A percentile compares a stretch with the other conserved stretches of the same genome.
phyloP scores from a whole-genome alignment of 2,329 filamentous ascomycete genomes.

The Arthrobotrys entomopaga region DNA sequence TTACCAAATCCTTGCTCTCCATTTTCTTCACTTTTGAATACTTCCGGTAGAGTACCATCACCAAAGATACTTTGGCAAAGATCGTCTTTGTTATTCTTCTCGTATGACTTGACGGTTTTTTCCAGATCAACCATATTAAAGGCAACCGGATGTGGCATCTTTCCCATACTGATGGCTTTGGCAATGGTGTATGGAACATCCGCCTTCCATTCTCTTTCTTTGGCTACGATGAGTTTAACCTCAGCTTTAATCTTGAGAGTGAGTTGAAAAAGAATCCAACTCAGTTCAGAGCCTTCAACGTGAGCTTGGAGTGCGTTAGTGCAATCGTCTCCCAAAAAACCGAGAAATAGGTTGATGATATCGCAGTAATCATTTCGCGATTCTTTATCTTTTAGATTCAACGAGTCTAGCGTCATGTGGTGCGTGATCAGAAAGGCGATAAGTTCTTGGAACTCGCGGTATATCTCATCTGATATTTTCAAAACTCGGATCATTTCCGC shows the following conservation, averaged over 20 bases:
- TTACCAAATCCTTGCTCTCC: not conserved
- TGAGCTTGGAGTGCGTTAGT: not conserved
- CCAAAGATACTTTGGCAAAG: too few species aligned
- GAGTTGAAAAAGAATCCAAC: slow-evolving; percentile 27
- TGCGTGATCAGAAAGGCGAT: slow-evolving; percentile 16
- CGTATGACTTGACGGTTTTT: not conserved
- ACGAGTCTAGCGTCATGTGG: not conserved
- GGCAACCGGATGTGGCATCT: not conserved
- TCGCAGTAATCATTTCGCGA: slow-evolving; percentile 4
- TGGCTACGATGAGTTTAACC: not conserved
- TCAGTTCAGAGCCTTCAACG: slow-evolving; percentile 6
- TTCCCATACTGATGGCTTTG: not conserved
- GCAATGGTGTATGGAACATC: not conserved
- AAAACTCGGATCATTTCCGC: not conserved
- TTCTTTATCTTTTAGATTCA: not conserved
- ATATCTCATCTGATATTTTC: not conserved
- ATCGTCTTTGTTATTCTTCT: too few species aligned
- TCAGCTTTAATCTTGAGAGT: not conserved
- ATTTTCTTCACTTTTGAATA: not conserved
- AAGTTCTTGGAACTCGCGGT: slow-evolving; percentile 4
- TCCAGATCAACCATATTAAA: slow-evolving; percentile 6
- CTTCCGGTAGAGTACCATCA: too few species aligned
- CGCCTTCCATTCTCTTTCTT: slow-evolving; percentile 2
- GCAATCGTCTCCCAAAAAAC: not conserved
- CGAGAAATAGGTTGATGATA: slow-evolving; percentile 9